Conservation (phyloP, 2,329 filamentous ascomycete genomes). For the Fusarium papillatum region DNA sequence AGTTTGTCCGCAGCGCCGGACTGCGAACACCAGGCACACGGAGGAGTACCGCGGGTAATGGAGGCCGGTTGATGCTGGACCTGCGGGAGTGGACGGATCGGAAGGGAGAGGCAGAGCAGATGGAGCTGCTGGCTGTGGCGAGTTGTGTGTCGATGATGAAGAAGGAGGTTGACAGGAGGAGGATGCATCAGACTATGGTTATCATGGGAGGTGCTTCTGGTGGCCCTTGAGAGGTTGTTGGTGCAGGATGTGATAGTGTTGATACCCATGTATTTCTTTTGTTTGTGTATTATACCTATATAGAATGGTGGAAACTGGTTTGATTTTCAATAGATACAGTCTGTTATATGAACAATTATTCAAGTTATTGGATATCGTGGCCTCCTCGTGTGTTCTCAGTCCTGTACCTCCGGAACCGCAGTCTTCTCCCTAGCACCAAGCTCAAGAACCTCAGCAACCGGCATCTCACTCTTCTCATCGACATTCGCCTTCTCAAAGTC, state of each 20-base stretch:
- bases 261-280: slow-evolving; percentile 7
- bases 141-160: slow-evolving; percentile 74
- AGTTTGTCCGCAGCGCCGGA: slow-evolving; percentile 57
- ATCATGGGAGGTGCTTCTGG: slow-evolving; percentile 50
- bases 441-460: slow-evolving; percentile 37
- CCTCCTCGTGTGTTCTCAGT: slow-evolving; percentile 5
- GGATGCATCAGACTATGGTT: slow-evolving; percentile 63
- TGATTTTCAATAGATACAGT: background rate
- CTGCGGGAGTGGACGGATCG: slow-evolving; percentile 50
- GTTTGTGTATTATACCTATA: background rate
- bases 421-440: slow-evolving; percentile 43
- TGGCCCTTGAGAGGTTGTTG: slow-evolving; percentile 6
- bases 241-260: background rate
- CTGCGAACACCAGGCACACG: slow-evolving; percentile 56
- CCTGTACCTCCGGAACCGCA: slow-evolving; percentile 36
- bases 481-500: slow-evolving; percentile 49
- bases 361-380: background rate
- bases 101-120: slow-evolving; percentile 52
- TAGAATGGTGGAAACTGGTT: background rate
- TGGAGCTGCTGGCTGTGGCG: slow-evolving; percentile 66
- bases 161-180: slow-evolving; percentile 72
- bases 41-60: slow-evolving; percentile 60
- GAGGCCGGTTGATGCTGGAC: slow-evolving; percentile 62
- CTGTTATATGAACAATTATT: background rate
- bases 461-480: slow-evolving; percentile 46